A percentile compares a stretch with the other conserved stretches of the same genome.
Conservation (phyloP, 2,329 filamentous ascomycete genomes). For the Blastomyces gilchristii region DNA sequence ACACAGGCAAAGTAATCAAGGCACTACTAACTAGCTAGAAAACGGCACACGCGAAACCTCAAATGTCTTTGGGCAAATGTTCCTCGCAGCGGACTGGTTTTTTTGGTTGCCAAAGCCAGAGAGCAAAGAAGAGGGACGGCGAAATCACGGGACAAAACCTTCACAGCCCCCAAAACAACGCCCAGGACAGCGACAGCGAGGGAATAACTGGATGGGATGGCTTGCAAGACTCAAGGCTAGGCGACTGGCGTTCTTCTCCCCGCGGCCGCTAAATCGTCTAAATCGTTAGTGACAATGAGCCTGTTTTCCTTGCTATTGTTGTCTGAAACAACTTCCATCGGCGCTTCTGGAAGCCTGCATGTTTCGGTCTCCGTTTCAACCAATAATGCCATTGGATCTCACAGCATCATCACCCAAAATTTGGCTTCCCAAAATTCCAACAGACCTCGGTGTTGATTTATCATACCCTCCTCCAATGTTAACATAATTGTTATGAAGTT, state of each 20-base stretch:
- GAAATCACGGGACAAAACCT: not conserved
- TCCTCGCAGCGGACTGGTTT: not conserved
- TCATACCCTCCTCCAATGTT: not conserved
- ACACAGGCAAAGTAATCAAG: not conserved
- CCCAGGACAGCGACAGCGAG: not conserved
- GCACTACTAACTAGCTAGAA: not conserved
- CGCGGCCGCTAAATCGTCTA: not conserved
- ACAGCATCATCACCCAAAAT: not conserved
- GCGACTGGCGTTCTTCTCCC: not conserved
- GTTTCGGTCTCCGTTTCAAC: not conserved
- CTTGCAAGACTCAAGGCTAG: too few species aligned
- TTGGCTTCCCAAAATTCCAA: not conserved
- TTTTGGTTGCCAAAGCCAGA: not conserved
- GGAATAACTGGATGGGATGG: not conserved
- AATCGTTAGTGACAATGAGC: not conserved
- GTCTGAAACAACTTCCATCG: slow-evolving; percentile 2
- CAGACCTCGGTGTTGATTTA: not conserved
- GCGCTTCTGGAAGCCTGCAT: slow-evolving; percentile 2
- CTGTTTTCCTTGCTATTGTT: slow-evolving; percentile 1
- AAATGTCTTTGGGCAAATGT: not conserved
- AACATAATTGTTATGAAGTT: not conserved
- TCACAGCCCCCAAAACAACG: not conserved
- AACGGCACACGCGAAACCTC: not conserved
- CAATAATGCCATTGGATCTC: not conserved
- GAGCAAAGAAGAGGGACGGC: not conserved